Conservation (phyloP, 768 basidiomycete species). For the Agaricus sinodeliciosus region DNA sequence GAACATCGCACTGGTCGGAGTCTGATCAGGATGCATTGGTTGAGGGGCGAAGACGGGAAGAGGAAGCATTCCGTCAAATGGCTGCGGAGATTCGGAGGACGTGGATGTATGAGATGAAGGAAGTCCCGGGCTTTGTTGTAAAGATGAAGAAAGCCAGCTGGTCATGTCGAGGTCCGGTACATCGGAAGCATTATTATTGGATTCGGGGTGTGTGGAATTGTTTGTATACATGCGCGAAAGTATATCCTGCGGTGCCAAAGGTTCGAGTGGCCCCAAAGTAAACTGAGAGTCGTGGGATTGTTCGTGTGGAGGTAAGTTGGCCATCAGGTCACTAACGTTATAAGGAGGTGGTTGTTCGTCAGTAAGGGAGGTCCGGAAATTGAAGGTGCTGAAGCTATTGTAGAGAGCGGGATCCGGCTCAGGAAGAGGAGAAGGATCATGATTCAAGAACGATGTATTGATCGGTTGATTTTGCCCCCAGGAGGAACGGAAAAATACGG, state of each 20-base stretch:
- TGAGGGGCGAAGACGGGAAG: slow-evolving; percentile 7
- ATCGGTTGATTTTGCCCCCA: slow-evolving; percentile 2
- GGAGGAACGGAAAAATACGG: slow-evolving; percentile 11
- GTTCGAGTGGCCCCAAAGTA: slow-evolving; percentile 6
- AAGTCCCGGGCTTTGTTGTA: slow-evolving; percentile 5
- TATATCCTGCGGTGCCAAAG: slow-evolving; percentile 8
- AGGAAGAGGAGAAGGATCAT: slow-evolving; percentile 11
- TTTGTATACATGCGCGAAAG: slow-evolving; percentile 8
- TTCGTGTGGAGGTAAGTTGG: slow-evolving; percentile 8
- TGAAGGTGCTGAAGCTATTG: slow-evolving; percentile 8
- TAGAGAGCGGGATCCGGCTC: slow-evolving; percentile 14
- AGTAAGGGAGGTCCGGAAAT: slow-evolving; percentile 4
- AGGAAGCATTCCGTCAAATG: slow-evolving; percentile 5
- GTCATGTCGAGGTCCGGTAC: slow-evolving; percentile 8
- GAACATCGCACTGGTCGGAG: slow-evolving; percentile 1
- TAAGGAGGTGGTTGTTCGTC: slow-evolving; percentile 8
- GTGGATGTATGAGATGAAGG: slow-evolving; percentile 9
- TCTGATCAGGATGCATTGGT: slow-evolving; percentile 1
- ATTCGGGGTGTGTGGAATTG: slow-evolving; percentile 1
- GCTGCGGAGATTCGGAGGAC: slow-evolving; percentile 6
- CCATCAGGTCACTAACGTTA: slow-evolving; percentile 4
- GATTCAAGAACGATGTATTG: slow-evolving; percentile 6
- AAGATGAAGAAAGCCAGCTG: slow-evolving; percentile 3
- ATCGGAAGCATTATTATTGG: slow-evolving; percentile 6
- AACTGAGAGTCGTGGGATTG: slow-evolving; percentile 2